Evolutionary conservation across 1,139 yeast genomes (phyloP), one percentile per base, ranked within the genome.

Genomic region (Meyerozyma athensensis): DNA sequence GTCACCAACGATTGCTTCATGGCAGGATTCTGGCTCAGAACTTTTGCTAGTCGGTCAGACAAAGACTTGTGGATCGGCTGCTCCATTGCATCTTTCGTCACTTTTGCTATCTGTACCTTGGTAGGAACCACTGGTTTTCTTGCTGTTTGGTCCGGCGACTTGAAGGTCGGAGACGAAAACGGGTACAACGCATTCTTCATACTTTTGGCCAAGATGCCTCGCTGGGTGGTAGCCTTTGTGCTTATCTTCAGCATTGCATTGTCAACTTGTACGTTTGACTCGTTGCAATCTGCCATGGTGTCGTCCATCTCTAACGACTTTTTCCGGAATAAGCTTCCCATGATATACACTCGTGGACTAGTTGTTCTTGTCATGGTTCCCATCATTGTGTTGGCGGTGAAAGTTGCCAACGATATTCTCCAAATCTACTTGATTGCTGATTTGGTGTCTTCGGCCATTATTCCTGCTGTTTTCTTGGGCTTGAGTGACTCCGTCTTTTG

Each of bases 1-100:
- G 74, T 87, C 37, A 86, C 97, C 30, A 90, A 90, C 52, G 96
- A 87, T 55, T 79, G 90, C 53, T 89, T 90, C 59, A 68, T 90
- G 74, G 78, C 95, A 24, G 96, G 96, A 0, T 89, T 89, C 58
- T 90, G 97, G 97, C 66, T 90, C 47, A 73, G 97, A 54, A 85
- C 97, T 0, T 90, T 90, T 67, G 96, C 97, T 4, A 82, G 96
- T 12, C 77, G 78, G 45, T 66, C 89, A 8, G 78, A 87, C 59
- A 78, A 70, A 50, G 96, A 89, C 53, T 70, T 90, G 51, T 62
- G 75, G 59, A 74, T 86, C 48, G 95, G 95, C 17, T 78, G 90
- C 39, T 67, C 80, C 2, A 63, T 89, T 43, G 95, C 96, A 1
- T 74, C 92, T 0, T 54, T 84, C 41, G 73, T 84, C 26, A 68